Evolutionary conservation across 257 asterid genomes (phyloP).

Genomic region (Ballota nigra): DNA sequence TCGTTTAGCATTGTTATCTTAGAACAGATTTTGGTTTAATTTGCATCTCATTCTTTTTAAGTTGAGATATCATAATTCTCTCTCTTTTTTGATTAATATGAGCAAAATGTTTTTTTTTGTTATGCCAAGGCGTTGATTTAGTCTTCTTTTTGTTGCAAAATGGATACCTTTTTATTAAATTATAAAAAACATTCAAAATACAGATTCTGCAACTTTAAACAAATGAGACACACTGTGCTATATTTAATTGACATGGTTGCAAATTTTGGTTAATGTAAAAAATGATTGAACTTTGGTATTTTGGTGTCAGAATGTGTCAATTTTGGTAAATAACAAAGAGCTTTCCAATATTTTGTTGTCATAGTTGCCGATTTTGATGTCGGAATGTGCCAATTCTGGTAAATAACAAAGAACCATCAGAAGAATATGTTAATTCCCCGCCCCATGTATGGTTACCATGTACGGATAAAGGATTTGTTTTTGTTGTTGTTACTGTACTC

Average conservation of each 20-base stretch:
- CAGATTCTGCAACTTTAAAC: not conserved
- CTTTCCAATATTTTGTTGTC: not conserved
- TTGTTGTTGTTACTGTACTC: conserved; percentile 25
- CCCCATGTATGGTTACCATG: not conserved
- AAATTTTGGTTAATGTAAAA: not conserved
- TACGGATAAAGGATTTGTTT: not conserved
- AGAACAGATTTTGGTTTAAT: not conserved
- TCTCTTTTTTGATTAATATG: not conserved
- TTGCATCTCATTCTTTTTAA: too few species aligned
- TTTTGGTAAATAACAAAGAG: not conserved
- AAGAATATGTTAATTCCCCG: not conserved
- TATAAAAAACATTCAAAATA: not conserved
- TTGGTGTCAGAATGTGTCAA: not conserved
- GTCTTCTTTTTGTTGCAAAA: not conserved
- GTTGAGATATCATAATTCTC: not conserved
- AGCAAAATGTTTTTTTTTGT: not conserved
- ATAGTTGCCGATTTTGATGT: too few species aligned
- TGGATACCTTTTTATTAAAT: not conserved
- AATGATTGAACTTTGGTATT: not conserved
- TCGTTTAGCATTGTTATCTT: not conserved
- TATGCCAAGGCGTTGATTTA: not conserved
- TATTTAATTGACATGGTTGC: not conserved
- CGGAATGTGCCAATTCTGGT: too few species aligned
- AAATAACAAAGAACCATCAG: too few species aligned
- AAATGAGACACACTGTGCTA: not conserved